phyloP scores from a whole-genome alignment of 176 grass and related monocot genomes.

The Aegilops longissima region DNA sequence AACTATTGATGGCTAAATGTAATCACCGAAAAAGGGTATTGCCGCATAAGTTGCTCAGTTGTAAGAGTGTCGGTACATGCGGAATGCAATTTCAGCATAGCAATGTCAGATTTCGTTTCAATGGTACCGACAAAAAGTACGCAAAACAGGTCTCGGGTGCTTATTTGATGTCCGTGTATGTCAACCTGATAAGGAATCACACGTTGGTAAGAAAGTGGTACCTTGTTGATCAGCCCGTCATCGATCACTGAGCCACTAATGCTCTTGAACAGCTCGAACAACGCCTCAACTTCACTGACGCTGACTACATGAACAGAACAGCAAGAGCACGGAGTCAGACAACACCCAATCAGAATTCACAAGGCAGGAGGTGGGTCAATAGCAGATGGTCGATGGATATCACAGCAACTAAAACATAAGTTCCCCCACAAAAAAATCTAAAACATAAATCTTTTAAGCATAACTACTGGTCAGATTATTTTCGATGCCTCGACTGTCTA shows the following conservation, averaged over 20 bases:
- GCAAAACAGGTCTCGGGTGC: not conserved
- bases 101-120: not conserved
- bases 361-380: not conserved
- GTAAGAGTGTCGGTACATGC: not conserved
- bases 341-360: not conserved
- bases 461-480: not conserved
- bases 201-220: not conserved
- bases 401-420: not conserved
- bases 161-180: not conserved
- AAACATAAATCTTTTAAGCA: not conserved
- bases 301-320: slow-evolving; percentile 53
- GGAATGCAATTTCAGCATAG: not conserved
- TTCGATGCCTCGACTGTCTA: not conserved
- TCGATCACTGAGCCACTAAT: slow-evolving; percentile 90
- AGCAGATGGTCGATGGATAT: not conserved
- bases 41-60: not conserved
- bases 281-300: slow-evolving; percentile 86
- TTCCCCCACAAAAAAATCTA: too few species aligned
- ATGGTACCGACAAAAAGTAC: not conserved
- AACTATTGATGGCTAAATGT: not conserved
- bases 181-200: not conserved
- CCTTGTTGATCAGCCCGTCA: slow-evolving; percentile 94
- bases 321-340: not conserved
- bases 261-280: slow-evolving; percentile 96
- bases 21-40: not conserved